A percentile compares a stretch with the other conserved stretches of the same genome.
Evolutionary conservation across 192 early-diverging fungal genomes (phyloP).

Genomic region (Rhizophagus sp.): DNA sequence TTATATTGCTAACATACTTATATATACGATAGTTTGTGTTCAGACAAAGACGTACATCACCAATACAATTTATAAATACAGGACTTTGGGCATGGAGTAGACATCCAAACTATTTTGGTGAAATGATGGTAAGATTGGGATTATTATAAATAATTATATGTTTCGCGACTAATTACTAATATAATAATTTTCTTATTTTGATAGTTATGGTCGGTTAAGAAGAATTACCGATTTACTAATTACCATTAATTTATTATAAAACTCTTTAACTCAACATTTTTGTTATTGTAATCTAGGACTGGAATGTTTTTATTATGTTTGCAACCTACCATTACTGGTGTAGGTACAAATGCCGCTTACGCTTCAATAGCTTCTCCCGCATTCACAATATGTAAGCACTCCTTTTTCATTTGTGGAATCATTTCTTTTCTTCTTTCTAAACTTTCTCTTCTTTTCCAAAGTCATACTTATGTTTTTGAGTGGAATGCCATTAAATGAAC

Average conservation of each 20-base stretch:
- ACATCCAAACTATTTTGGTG: conserved; percentile 36
- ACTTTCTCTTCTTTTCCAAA: neutral
- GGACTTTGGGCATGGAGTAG: conserved; percentile 29
- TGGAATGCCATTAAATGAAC: conserved; percentile 28
- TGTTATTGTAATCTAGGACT: conserved; percentile 9
- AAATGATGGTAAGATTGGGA: conserved; percentile 22
- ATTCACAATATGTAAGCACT: conserved; percentile 22
- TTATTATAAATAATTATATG: neutral
- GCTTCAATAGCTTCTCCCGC: conserved; percentile 14
- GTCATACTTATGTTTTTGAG: conserved; percentile 21
- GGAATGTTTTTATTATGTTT: conserved; percentile 32
- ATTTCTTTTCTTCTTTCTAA: neutral
- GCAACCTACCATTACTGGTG: conserved; percentile 14
- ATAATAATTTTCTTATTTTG: neutral
- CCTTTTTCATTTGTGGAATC: neutral
- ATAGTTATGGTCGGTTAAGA: neutral
- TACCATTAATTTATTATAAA: neutral
- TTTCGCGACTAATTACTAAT: neutral
- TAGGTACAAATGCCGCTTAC: conserved; percentile 9
- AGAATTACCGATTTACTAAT: neutral
- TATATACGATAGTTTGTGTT: conserved; percentile 14
- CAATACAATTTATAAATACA: conserved; percentile 19
- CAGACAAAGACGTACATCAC: neutral
- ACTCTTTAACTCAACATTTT: neutral
- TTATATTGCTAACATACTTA: neutral